Percentiles rank a stretch among this genome's conserved stretches.
Conservation (phyloP, 805 yeast genomes). For the Suhomyces sp. region DNA sequence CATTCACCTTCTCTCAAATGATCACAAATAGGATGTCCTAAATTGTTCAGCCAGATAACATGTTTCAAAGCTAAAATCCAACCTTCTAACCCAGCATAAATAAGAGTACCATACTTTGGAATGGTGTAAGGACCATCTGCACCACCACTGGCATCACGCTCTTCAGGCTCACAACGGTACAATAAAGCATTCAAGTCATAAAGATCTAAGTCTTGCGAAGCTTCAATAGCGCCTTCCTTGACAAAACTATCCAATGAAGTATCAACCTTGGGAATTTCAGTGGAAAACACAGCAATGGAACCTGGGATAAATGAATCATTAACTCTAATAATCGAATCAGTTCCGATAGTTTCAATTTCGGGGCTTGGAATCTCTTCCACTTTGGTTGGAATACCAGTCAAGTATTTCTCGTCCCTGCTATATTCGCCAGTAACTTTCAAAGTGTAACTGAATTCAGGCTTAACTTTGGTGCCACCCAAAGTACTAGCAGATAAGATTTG, state of each 20-base stretch:
- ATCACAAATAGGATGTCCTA: slow-evolving; percentile 80
- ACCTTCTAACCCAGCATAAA: slow-evolving; percentile 91
- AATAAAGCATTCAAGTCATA: slow-evolving; percentile 73
- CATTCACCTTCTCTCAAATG: slow-evolving; percentile 82
- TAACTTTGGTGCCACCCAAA: slow-evolving; percentile 59
- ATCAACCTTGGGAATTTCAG: slow-evolving; percentile 67
- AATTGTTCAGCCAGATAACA: slow-evolving; percentile 66
- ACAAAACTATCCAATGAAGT: slow-evolving; percentile 61
- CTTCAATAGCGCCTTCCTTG: slow-evolving; percentile 75
- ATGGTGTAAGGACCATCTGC: slow-evolving; percentile 68
- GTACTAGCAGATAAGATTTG: slow-evolving; percentile 59
- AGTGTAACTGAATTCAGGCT: slow-evolving; percentile 57
- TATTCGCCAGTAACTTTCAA: slow-evolving; percentile 54
- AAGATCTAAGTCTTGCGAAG: slow-evolving; percentile 59
- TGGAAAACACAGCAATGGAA: slow-evolving; percentile 79
- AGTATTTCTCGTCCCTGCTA: slow-evolving; percentile 34
- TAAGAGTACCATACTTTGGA: slow-evolving; percentile 71
- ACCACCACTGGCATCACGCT: slow-evolving; percentile 75
- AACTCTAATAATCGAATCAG: slow-evolving; percentile 53
- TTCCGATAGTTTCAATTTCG: slow-evolving; percentile 35
- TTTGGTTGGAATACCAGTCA: slow-evolving; percentile 68
- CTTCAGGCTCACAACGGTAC: slow-evolving; percentile 84
- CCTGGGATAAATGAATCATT: slow-evolving; percentile 80
- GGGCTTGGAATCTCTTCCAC: slow-evolving; percentile 55
- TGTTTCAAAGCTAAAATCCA: slow-evolving; percentile 72